Percentiles rank a stretch among this genome's conserved stretches.
phyloP scores from a whole-genome alignment of 2,329 filamentous ascomycete species.

The Exophiala lecanii-corni region DNA sequence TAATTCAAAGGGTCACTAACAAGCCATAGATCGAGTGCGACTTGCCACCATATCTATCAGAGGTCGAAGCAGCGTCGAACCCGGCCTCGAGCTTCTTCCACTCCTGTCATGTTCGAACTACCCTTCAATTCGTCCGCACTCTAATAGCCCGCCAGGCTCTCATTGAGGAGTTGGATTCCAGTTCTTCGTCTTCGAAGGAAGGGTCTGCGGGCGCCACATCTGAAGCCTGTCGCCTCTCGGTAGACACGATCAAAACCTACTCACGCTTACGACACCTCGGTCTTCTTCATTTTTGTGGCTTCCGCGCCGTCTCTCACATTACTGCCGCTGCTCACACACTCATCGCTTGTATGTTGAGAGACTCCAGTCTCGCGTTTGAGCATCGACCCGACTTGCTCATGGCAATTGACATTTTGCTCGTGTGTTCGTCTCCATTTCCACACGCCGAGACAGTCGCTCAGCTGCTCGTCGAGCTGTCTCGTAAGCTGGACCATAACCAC shows the following conservation, averaged over 20 bases:
- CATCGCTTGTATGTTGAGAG: constrained; percentile 10
- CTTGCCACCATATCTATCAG: constrained; percentile 8
- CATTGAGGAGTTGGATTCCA: constrained; percentile 8
- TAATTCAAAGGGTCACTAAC: too few relatives aligned
- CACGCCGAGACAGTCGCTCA: constrained; percentile 9
- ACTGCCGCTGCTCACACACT: constrained; percentile 11
- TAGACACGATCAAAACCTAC: constrained; percentile 10
- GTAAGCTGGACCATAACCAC: constrained; percentile 8
- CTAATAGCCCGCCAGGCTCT: constrained; percentile 10
- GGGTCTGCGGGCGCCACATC: constrained; percentile 1
- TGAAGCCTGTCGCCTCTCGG: constrained; percentile 10
- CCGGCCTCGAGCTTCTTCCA: constrained; percentile 9
- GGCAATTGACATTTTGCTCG: constrained; percentile 9
- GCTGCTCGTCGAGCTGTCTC: constrained; percentile 10
- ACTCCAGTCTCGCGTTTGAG: constrained; percentile 9
- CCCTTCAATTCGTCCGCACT: constrained; percentile 9
- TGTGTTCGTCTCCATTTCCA: constrained; percentile 10
- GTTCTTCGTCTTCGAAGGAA: constrained; percentile 1
- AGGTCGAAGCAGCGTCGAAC: constrained; percentile 1
- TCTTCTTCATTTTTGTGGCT: constrained; percentile 9
- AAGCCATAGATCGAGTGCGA: constrained; percentile 7
- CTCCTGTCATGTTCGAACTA: constrained; percentile 7
- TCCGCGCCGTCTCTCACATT: constrained; percentile 8
- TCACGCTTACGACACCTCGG: constrained; percentile 8
- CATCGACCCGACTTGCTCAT: constrained; percentile 9